Evolutionary conservation across 139 green algal species (phyloP), one percentile per base, ranked within the genome.

Genomic region (Astrephomene gubernaculifera): DNA sequence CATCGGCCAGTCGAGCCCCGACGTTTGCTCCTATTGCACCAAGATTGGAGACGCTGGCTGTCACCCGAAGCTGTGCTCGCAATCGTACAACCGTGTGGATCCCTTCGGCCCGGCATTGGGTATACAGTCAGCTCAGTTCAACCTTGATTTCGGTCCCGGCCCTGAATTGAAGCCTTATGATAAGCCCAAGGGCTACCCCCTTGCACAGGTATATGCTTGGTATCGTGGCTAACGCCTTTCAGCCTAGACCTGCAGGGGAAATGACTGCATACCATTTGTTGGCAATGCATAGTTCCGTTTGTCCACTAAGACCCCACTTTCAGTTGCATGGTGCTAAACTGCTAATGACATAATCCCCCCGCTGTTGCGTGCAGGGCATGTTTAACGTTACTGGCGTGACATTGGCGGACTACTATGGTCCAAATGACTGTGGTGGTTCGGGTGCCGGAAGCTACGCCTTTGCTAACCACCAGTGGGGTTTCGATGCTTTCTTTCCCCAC

Each of bases 401-500:
- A 1, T 81, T 95, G 24, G 88, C 87, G 2, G 74, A 91, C 67
- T 95, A 92, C 86, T 29, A 81, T 2, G 91, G 84, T 64, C 2
- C 64, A 0, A 35, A 25, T 2, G 83, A 73, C 52, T 92, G 85
- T 69, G 76, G 79, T 38, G 81, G 39, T 12, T n/a, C n/a, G n/a
- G n/a, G n/a, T n/a, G 54, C 43, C 9, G 86, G 86, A 57, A 82
- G 67, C 0, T 90, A 89, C 68, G 92, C 90, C 14, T 33, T 95
- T 25, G 78, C 44, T 43, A 93, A 93, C 83, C 86, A 95, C 83
- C 44, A 31, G 1, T 72, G 89, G 45, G 71, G 67, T 0, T 82
- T 89, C 29, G 92, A 95, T 41, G 90, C 89, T 12, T 92, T 90
- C 76, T 88, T 92, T 68, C 92, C 90, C 1, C 87, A 92, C 82